These are phyloP conservation scores for Anisodus tanguticus DNA, from an alignment of 257 asterid species.

Conservation along the genomic window DNA sequence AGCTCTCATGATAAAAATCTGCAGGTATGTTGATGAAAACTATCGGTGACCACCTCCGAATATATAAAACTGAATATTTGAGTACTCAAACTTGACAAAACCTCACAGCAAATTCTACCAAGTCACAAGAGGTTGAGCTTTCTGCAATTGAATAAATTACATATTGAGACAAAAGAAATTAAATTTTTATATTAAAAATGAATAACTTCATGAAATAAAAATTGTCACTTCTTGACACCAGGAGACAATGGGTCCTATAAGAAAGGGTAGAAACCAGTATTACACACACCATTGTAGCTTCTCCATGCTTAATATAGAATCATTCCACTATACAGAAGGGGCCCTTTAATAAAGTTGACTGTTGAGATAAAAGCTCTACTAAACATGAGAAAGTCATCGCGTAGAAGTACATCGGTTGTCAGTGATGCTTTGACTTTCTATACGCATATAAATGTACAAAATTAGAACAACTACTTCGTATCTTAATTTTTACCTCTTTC, in stretches of 20 bases:
- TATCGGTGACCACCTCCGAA: conserved; percentile 1
- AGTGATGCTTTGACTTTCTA: conserved; percentile 10
- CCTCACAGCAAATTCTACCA: conserved; percentile 21
- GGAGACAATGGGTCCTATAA: background rate
- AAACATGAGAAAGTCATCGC: background rate
- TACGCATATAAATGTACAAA: background rate
- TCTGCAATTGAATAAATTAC: conserved; percentile 14
- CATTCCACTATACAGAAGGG: background rate
- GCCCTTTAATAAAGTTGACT: background rate
- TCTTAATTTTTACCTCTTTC: background rate
- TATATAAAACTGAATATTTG: background rate
- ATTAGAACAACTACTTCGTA: background rate
- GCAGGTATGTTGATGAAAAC: conserved; percentile 1
- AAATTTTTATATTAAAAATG: background rate
- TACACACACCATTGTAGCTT: background rate
- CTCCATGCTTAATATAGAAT: background rate
- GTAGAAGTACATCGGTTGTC: background rate
- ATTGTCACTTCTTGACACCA: conserved; percentile 8
- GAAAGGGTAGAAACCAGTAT: conserved; percentile 14
- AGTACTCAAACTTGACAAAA: conserved; percentile 22
- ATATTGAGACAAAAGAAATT: conserved; percentile 7
- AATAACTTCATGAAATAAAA: conserved; percentile 8
- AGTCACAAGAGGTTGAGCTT: conserved; percentile 16
- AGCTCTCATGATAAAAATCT: background rate
- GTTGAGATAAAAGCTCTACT: background rate